Conservation (phyloP, 495 filamentous ascomycete species). For the Geopyxis carbonaria region DNA sequence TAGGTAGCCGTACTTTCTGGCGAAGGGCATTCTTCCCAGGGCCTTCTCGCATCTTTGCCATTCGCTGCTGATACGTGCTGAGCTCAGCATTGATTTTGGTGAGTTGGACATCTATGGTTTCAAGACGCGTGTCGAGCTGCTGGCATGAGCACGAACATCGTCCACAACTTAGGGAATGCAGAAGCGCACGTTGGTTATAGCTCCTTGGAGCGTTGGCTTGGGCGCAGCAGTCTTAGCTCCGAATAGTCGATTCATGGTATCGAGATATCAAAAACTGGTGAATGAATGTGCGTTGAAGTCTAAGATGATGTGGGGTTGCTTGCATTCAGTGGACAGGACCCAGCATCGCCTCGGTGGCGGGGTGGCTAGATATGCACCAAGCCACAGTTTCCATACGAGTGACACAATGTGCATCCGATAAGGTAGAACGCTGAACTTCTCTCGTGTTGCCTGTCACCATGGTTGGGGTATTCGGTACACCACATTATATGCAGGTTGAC, state of each 20-base stretch:
- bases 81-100: constrained; percentile 84
- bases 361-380: no score
- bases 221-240: constrained; percentile 74
- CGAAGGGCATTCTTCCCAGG: constrained; percentile 87
- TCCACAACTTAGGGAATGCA: constrained; percentile 8
- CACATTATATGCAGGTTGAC: no score
- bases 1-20: constrained; percentile 39
- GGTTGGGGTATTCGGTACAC: no score
- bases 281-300: background rate
- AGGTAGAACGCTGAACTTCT: no score
- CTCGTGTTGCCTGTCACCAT: no score
- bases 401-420: no score
- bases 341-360: no score
- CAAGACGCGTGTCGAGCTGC: constrained; percentile 66
- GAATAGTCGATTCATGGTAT: constrained; percentile 91
- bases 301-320: constrained; percentile 1
- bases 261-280: background rate
- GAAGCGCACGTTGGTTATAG: constrained; percentile 57
- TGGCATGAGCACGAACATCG: background rate
- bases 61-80: constrained; percentile 65
- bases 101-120: constrained; percentile 88
- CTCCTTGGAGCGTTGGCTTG: constrained; percentile 74
- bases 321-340: no score
- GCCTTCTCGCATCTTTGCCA: constrained; percentile 88
- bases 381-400: no score